Conservation (phyloP, 257 asterid genomes). For the Paulownia fortunei region DNA sequence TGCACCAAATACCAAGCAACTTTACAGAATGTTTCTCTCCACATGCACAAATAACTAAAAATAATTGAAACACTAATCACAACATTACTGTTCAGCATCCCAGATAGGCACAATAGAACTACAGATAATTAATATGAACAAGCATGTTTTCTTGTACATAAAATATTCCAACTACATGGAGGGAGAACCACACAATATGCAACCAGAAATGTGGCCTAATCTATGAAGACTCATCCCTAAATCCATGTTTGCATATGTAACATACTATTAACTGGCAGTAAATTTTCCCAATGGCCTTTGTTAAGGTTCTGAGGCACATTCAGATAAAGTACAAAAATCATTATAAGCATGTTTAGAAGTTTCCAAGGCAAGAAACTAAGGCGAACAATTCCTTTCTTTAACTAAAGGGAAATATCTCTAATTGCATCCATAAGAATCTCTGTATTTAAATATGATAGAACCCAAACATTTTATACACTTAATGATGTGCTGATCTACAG, state of each 20-base stretch:
- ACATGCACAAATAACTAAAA: neutral
- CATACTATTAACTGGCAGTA: neutral
- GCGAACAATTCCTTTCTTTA: neutral
- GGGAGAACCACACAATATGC: too few species aligned
- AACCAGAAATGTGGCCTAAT: too few species aligned
- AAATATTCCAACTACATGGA: too few species aligned
- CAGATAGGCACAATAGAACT: neutral
- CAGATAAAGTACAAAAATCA: neutral
- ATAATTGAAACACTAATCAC: neutral
- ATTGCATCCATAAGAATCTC: neutral
- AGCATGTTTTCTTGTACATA: too few species aligned
- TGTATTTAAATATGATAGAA: neutral
- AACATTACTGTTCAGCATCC: slow-evolving; percentile 10
- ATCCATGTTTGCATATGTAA: neutral
- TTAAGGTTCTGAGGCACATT: neutral
- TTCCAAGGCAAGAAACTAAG: neutral
- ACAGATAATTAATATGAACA: neutral
- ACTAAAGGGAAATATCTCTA: neutral
- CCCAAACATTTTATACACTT: neutral
- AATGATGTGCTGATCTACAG: neutral
- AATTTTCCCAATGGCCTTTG: neutral
- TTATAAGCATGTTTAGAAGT: neutral
- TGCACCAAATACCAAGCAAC: neutral
- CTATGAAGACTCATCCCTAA: too few species aligned
- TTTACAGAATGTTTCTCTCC: neutral